Evolutionary conservation across 164 flowering plant species (phyloP).

Genomic region (Tetrastigma voinierianum): DNA sequence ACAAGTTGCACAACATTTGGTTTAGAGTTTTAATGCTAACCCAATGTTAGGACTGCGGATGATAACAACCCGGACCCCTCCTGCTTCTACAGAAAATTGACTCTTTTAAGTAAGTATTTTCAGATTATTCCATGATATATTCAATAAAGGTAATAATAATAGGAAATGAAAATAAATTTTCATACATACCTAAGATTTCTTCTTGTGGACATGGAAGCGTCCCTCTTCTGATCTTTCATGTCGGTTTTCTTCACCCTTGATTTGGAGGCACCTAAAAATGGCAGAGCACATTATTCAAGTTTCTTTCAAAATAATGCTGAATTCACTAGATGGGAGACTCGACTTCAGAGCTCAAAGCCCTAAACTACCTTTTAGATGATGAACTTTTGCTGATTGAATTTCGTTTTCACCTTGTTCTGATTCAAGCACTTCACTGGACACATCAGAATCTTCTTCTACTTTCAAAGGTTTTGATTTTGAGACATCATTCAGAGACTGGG

Average conservation of each 20-base stretch:
- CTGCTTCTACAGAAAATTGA: too few relatives aligned
- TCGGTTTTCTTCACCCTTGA: conserved; percentile 37
- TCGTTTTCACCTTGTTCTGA: conserved; percentile 34
- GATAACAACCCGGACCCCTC: too few relatives aligned
- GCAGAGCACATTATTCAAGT: neutral
- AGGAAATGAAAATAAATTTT: too few relatives aligned
- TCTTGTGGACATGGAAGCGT: conserved; percentile 23
- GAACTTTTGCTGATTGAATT: conserved; percentile 38
- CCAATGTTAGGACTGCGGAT: too few relatives aligned
- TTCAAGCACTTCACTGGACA: conserved; percentile 47
- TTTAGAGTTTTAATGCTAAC: too few relatives aligned
- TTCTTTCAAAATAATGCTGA: neutral
- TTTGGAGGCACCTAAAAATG: conserved; percentile 36
- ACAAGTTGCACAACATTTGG: too few relatives aligned
- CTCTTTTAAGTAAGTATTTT: too few relatives aligned
- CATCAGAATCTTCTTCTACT: conserved; percentile 39
- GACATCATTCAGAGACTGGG: conserved; percentile 13
- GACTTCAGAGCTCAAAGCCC: neutral
- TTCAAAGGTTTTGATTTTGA: conserved; percentile 17
- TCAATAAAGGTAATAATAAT: too few relatives aligned
- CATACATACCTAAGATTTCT: conserved; percentile 36
- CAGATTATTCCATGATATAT: too few relatives aligned
- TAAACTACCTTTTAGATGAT: conserved; percentile 42
- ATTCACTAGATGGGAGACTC: neutral
- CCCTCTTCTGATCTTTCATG: conserved; percentile 16